Evolutionary conservation across 768 basidiomycete genomes (phyloP).

Genomic region (Thelephora aurantiotincta): DNA sequence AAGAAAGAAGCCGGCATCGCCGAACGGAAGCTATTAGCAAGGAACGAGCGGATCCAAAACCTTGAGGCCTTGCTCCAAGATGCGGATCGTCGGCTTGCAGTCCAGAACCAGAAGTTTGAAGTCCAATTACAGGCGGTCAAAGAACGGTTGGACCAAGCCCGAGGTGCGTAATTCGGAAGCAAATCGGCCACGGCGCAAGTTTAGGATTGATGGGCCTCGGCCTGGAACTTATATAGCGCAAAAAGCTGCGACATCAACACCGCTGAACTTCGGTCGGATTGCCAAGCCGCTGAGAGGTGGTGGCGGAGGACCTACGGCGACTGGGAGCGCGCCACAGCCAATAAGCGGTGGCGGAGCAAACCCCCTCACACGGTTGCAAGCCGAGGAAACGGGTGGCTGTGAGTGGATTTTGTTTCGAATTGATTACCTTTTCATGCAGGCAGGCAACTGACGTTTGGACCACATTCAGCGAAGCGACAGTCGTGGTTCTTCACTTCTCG

Average conservation of each 20-base stretch:
- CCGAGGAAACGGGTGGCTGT: conserved; percentile 44
- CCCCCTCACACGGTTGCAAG: conserved; percentile 61
- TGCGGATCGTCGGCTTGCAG: conserved; percentile 81
- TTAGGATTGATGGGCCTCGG: background rate
- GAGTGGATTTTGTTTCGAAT: conserved; percentile 3
- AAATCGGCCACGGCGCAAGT: background rate
- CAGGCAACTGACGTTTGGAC: conserved; percentile 1
- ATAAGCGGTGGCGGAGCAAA: conserved; percentile 37
- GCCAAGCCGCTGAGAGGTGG: conserved; percentile 94
- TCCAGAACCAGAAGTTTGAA: conserved; percentile 94
- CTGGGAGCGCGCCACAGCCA: conserved; percentile 25
- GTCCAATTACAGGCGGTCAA: conserved; percentile 83
- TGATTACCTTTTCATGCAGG: conserved; percentile 4
- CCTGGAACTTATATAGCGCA: conserved; percentile 36
- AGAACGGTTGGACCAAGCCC: conserved; percentile 83
- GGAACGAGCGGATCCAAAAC: conserved; percentile 96
- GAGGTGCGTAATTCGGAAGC: conserved; percentile 40
- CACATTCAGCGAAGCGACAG: conserved; percentile 62
- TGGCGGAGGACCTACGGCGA: conserved; percentile 36
- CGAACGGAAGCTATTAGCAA: conserved; percentile 88
- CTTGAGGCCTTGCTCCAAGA: conserved; percentile 87
- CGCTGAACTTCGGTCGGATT: conserved; percentile 83
- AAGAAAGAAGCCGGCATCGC: conserved; percentile 98
- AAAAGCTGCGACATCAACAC: conserved; percentile 56
- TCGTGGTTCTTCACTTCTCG: conserved; percentile 91